Evolutionary conservation across 2,329 filamentous ascomycete genomes (phyloP), one percentile per base, ranked within the genome.

Genomic region (Colletotrichum sp.): DNA sequence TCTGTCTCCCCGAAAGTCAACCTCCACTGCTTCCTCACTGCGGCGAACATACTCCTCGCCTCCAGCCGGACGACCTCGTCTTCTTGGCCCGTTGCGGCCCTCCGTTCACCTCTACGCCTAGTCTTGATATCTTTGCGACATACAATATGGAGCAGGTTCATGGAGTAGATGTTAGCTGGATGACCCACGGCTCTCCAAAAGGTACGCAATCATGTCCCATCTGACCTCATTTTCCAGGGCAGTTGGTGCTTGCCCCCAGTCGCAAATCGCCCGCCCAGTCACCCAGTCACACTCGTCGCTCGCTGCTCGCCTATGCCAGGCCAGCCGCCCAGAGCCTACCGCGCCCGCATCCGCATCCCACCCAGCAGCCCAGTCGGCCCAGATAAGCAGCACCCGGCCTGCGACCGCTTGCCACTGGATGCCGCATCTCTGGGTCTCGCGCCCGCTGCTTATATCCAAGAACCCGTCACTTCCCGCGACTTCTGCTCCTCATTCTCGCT

Each of bases 81-180:
- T 59, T 52, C 36, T 52, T 26, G 70, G 70, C 74, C 74, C 59
- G 7, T 63, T 36, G 74, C 64, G 70, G 74, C 64, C 65, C 63
- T 52, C 39, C 34, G 39, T 65, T 32, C 34, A 16, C 39, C 10
- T 55, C 64, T 32, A 55, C 34, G 30, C 34, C 36, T 39, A n/a
- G 24, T 61, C 28, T 57, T 36, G 39, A 32, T 28, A 64, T 64
- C 48, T 59, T 48, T 68, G 70, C 74, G 82, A 71, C 79, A 79
- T 79, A 79, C 82, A 87, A 79, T 77, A 96, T 96, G 95, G 95
- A 96, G 86, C 93, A 94, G 80, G 91, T 95, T 79, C 93, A 95
- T 84, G 93, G 93, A 79, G 91, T 98, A 82, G 95, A 98, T 86
- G 95, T 98, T 82, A 96, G 94, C 85, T 98, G 95, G 95, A 94